These are phyloP conservation scores for Hanseniaspora guilliermondii DNA, from an alignment of 805 yeast species.

Conservation along the genomic window DNA sequence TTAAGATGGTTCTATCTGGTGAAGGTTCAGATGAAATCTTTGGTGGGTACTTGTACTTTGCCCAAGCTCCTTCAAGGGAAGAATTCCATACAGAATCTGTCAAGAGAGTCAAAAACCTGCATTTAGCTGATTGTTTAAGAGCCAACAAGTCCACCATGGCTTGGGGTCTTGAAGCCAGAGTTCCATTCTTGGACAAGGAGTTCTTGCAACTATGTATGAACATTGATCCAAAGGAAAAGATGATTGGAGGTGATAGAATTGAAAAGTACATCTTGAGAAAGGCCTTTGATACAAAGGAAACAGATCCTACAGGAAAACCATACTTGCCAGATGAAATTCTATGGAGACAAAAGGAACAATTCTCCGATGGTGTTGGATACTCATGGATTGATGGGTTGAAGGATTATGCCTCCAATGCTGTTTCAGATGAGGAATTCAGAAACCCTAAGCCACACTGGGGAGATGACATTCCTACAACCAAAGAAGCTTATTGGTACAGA, in stretches of 20 bases:
- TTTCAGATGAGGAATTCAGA: constrained; percentile 82
- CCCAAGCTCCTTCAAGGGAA: constrained; percentile 82
- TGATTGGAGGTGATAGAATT: constrained; percentile 68
- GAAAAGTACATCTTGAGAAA: constrained; percentile 94
- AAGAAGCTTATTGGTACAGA: constrained; percentile 99
- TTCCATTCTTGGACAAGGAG: constrained; percentile 91
- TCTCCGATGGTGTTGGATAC: constrained; percentile 98
- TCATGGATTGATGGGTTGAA: constrained; percentile 98
- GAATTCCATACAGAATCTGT: constrained; percentile 96
- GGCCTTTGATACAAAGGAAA: constrained; percentile 85
- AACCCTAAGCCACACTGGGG: constrained; percentile 96
- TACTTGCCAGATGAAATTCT: constrained; percentile 92
- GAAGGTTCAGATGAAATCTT: constrained; percentile 99
- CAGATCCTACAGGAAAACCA: constrained; percentile 58
- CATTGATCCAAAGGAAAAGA: constrained; percentile 85
- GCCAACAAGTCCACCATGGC: constrained; percentile 99
- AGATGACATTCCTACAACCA: constrained; percentile 81
- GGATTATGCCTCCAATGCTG: constrained; percentile 80
- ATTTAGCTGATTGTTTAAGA: constrained; percentile 91
- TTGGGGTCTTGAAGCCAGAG: constrained; percentile 99
- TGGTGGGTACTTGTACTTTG: constrained; percentile 96
- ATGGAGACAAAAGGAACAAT: constrained; percentile 99
- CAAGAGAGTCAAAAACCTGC: constrained; percentile 91
- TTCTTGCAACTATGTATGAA: constrained; percentile 88
- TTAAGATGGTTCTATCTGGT: constrained; percentile 97